Conservation (phyloP, 164 flowering plant genomes). For the Stephania yunnanensis region DNA sequence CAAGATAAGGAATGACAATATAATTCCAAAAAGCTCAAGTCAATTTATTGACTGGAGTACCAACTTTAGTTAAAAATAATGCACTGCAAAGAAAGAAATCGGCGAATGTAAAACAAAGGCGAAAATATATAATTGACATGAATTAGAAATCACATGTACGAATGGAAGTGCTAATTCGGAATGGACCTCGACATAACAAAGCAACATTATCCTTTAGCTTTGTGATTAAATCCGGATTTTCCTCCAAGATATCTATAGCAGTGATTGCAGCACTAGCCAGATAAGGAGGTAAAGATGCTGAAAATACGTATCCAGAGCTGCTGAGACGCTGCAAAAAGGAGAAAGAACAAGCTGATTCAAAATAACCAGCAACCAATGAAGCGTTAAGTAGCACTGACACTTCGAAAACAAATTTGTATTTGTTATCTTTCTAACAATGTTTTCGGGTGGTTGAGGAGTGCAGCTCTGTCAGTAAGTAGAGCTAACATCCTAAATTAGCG, state of each 20-base stretch:
- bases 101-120: background rate
- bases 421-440: background rate
- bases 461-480: too few species aligned
- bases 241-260: constrained; percentile 32
- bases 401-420: background rate
- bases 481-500: too few species aligned
- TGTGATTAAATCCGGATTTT: constrained; percentile 24
- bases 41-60: background rate
- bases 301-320: constrained; percentile 96
- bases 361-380: background rate
- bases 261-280: constrained; percentile 63
- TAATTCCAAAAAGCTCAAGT: background rate
- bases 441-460: too few species aligned
- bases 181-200: constrained; percentile 62
- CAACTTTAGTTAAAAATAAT: background rate
- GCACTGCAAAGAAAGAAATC: background rate
- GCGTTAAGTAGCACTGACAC: background rate
- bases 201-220: constrained; percentile 47
- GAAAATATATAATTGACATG: background rate
- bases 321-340: constrained; percentile 66
- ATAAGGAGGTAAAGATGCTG: constrained; percentile 98
- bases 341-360: background rate
- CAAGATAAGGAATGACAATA: background rate
- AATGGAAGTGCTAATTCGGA: constrained; percentile 4
- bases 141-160: background rate